These are phyloP conservation scores for Wickerhamiella parazyma DNA, from an alignment of 805 yeast genomes.

Conservation along the genomic window DNA sequence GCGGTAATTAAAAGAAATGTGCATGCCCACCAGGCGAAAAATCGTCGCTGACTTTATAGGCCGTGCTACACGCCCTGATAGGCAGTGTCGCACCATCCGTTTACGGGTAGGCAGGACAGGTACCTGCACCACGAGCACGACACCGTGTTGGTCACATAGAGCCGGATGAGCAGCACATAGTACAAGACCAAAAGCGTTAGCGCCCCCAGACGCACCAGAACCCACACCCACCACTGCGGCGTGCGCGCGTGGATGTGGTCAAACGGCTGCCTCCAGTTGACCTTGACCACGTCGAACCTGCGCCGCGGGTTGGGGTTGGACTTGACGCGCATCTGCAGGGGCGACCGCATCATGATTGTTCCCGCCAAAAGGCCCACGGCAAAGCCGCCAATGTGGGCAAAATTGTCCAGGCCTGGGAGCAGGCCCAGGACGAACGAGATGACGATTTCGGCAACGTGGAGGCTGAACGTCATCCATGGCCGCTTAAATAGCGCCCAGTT, in stretches of 20 bases:
- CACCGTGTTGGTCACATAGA: slow-evolving; percentile 38
- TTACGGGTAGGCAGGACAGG: slow-evolving; percentile 54
- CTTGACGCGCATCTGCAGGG: slow-evolving; percentile 25
- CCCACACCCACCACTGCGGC: slow-evolving; percentile 37
- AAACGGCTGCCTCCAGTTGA: slow-evolving; percentile 17
- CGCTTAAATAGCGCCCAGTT: slow-evolving; percentile 36
- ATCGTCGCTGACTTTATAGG: neutral
- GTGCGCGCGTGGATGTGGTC: slow-evolving; percentile 18
- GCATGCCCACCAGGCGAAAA: slow-evolving; percentile 2
- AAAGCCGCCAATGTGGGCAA: slow-evolving; percentile 65
- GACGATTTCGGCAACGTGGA: slow-evolving; percentile 43
- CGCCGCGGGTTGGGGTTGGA: slow-evolving; percentile 12
- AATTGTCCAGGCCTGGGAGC: slow-evolving; percentile 62
- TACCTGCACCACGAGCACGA: slow-evolving; percentile 63
- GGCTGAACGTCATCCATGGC: slow-evolving; percentile 34
- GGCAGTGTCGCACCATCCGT: slow-evolving; percentile 46
- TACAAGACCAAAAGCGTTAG: slow-evolving; percentile 36
- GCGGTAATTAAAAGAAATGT: neutral
- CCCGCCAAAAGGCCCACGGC: slow-evolving; percentile 44
- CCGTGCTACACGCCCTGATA: slow-evolving; percentile 11
- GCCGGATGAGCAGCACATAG: slow-evolving; percentile 36
- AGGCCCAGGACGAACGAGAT: slow-evolving; percentile 50
- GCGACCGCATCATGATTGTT: slow-evolving; percentile 40
- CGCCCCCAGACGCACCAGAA: slow-evolving; percentile 33
- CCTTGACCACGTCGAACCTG: slow-evolving; percentile 16